Evolutionary conservation across 1,284 basidiomycete species (phyloP), one percentile per base, ranked within the genome.

Genomic region (Exobasidium cylindrosporum): DNA sequence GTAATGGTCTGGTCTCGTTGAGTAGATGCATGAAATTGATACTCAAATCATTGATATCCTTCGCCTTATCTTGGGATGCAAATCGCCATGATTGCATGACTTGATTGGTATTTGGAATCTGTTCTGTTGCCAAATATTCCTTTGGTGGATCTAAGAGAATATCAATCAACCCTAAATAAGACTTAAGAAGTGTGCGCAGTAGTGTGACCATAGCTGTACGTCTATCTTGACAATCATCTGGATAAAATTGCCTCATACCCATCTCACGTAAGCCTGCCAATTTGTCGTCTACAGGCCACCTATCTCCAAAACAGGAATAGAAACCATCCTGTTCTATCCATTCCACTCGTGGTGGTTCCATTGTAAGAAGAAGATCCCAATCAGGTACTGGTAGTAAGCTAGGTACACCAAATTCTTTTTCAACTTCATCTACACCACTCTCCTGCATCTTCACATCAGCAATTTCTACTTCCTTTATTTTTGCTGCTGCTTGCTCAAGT

Each of bases 281-380:
- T 14, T 23, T 44, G 6, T 54, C 29, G n/a, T 52, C 29, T 26
- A 65, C 49, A 3, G 75, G 75, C 76, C 76, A 78, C 2, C 66
- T 62, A 45, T 76, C 75, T 1, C 75, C 75, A 58, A 78, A 78
- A 1, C 70, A 68, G 13, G 69, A 68, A 46, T 70, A 78, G n/a
- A 68, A 69, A 30, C 76, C 76, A 52, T 78, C 76, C 43, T 78
- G 60, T 54, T 76, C 72, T 54, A 78, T 77, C 76, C 73, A 78
- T 45, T 74, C 70, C 4, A 76, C 61, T 21, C 67, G 66, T 28
- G 75, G 76, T 14, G 68, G 68, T 21, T 58, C 56, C 4, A 78
- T 64, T 31, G 66, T 65, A 44, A 59, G 62, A 11, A 67, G 60
- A 45, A 77, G 49, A 32, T 77, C 74, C 29, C 69, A 67, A 29